Evolutionary conservation across 345 rosid species (phyloP), one percentile per base, ranked within the genome.

Genomic region (Geranium rotundifolium): DNA sequence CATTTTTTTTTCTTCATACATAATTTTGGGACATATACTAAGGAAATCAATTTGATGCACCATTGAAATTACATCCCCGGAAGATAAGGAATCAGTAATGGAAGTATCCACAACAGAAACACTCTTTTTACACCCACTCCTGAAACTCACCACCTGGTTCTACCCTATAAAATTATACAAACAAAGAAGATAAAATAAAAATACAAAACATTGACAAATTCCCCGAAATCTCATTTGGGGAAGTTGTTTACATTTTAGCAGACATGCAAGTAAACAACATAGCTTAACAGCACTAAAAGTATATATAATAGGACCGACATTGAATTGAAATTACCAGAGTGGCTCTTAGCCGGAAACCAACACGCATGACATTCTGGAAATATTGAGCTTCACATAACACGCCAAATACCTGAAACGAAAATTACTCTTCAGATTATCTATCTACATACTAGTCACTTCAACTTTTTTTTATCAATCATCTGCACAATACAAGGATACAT

Each of bases 331-430:
- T 85, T 82, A 90, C 99, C 95, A 93, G 67, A 62, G 97, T 83
- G 59, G 99, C 77, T 75, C 99, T 82, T 63, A 93, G 82, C 69
- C 92, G 91, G 72, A 74, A 93, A 61, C 99, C 99, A 70, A 86
- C 91, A 66, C 99, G 96, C 97, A 93, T 93, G 71, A 90, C 99
- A 83, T 88, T 88, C 77, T 93, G 99, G 75, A 93, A 93, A 78
- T 93, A 93, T 60, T 93, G 99, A 70, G 96, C 99, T 85, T 93
- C 99, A 72, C 62, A 84, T 63, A 93, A 75, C 61, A 93, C 99
- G 1, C 99, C 99, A 65, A 87, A 64, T 19, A 82, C 89, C 99
- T 93, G 89, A 59, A 46, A 79, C 60, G 68, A 78, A 34, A 41
- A 65, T 50, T 10, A 54, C 59, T 39, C 41, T 54, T 66, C 64